Evolutionary conservation across 257 asterid species (phyloP), one percentile per base, ranked within the genome.

Genomic region (Solanum microdontum): DNA sequence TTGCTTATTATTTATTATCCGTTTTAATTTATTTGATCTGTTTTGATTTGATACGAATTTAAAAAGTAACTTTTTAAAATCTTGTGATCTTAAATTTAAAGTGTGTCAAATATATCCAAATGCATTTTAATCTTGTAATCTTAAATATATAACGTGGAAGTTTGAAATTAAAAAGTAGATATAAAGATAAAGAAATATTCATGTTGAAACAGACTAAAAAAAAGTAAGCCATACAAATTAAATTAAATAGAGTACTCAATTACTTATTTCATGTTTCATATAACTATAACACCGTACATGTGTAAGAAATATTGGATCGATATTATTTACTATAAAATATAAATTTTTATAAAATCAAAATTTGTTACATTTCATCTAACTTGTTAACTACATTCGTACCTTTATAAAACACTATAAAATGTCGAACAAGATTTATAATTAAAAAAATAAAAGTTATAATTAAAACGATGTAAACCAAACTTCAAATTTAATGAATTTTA

Each of bases 1-100:
- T 19, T 2, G 84, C 84, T 90, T 87, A 90, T 86, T 89, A 87
- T 87, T 89, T 87, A 64, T 77, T 40, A 0, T 24, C 1, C 30
- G 12, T n/a, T n/a, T 62, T 24, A n/a, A 10, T 64, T 64, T 64
- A 0, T 64, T 62, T n/a, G 15, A n/a, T n/a, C 0, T 24, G 0
- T 62, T 62, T 64, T 64, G 0, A 64, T n/a, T 10, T n/a, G 2
- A 10, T n/a, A 62, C 0, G 0, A 62, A 4, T 62, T 62, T 62
- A 0, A 62, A 62, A n/a, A 4, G 5, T 15, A 15, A 0, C 0
- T 45, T 45, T 48, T 13, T 3, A 1, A 14, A 48, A 17, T 17
- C 9, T 7, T 55, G n/a, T 7, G 24, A 17, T 55, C 11, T 17
- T 7, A 7, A 55, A 55, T 55, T 55, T 55, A 19, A 55, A 55